Evolutionary conservation across 208 protist species (phyloP), one percentile per base, ranked within the genome.

Genomic region (Wallacemonas sp.): DNA sequence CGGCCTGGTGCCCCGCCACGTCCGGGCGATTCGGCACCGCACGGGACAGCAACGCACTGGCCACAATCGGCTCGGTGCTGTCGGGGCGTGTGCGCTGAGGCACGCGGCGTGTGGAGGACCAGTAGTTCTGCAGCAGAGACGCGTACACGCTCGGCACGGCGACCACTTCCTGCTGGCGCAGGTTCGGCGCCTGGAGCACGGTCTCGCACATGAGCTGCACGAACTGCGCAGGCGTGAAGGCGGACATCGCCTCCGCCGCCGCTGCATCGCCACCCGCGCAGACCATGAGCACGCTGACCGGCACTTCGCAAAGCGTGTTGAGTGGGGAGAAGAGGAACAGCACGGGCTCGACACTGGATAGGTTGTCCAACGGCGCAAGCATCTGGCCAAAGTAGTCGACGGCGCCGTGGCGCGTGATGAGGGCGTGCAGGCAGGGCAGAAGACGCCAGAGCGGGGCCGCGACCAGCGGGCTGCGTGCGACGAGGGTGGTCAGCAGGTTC

Each of bases 281-380:
- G 57, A 39, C 36, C 4, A 41, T 9, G 27, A 68, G 36, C 30
- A 46, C 39, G 16, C 6, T 5, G 17, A 27, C 48, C 8, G 77
- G 47, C 23, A 68, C 71, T 17, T 55, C 80, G 63, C 69, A 83
- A 0, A 90, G 70, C 0, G 60, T 61, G 33, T 41, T 38, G 19
- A 91, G 56, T 6, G 78, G 63, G 46, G 66, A 68, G 61, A 75
- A 78, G 47, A 88, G 36, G 56, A 98, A 97, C 14, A 43, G 33
- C 16, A 80, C 41, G 0, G 91, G 87, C 46, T 90, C 87, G 19
- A 92, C 85, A 1, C 71, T 88, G 44, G 89, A 78, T 66, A 85
- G 97, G 78, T 98, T 98, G 65, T 98, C 94, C 11, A 98, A 58
- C 33, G 92, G 90, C 23, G 90, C 75, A 23, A 98, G 78, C 58